Conservation (phyloP, 345 rosid species). For the Excoecaria agallocha region DNA sequence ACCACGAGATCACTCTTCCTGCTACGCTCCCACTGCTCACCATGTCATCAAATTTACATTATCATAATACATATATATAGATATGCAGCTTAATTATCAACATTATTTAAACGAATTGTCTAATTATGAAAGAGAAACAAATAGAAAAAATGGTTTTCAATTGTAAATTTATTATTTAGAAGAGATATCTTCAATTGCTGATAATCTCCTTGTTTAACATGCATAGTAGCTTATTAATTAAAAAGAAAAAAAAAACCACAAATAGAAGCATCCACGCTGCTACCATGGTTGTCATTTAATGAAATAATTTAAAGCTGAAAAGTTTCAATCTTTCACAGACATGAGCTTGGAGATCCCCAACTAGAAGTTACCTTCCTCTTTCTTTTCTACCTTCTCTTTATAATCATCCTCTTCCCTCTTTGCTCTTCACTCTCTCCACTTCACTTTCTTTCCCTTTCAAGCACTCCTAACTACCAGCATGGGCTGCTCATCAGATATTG, state of each 20-base stretch:
- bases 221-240: background rate
- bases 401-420: conserved; percentile 1
- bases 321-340: too few relatives aligned
- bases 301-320: too few relatives aligned
- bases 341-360: conserved; percentile 50
- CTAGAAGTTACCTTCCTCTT: conserved; percentile 54
- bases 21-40: conserved; percentile 11
- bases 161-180: too few relatives aligned
- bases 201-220: background rate
- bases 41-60: background rate
- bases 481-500: conserved; percentile 9
- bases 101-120: too few relatives aligned
- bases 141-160: too few relatives aligned
- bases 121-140: too few relatives aligned
- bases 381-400: conserved; percentile 25
- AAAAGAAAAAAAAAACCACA: background rate
- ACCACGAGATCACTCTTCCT: conserved; percentile 17
- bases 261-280: conserved; percentile 56
- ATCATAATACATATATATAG: too few relatives aligned
- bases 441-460: conserved; percentile 16
- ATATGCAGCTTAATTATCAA: background rate
- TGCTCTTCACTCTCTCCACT: conserved; percentile 12
- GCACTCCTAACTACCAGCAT: background rate
- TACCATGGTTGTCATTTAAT: conserved; percentile 7
- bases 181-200: background rate